These are phyloP conservation scores for Rugonectria rugulosa DNA, from an alignment of 2,329 filamentous ascomycete genomes.

Conservation along the genomic window DNA sequence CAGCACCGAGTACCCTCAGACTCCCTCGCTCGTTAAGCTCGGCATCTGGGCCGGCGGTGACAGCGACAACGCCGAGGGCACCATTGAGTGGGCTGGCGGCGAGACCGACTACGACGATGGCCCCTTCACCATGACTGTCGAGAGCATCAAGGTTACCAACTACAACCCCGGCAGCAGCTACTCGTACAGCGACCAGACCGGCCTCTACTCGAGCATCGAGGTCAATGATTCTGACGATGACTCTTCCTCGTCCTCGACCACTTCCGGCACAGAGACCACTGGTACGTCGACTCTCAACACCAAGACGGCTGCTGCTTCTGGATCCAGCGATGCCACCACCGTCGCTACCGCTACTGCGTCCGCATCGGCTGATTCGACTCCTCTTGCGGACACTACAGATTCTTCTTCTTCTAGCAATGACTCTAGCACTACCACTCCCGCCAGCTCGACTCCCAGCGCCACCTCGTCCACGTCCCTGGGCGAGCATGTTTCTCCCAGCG, in stretches of 20 bases:
- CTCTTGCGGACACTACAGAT: neutral
- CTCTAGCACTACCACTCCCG: neutral
- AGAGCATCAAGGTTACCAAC: slow-evolving; percentile 54
- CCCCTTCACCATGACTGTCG: slow-evolving; percentile 68
- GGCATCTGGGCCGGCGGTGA: slow-evolving; percentile 60
- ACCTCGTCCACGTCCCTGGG: neutral
- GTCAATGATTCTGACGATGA: slow-evolving; percentile 16
- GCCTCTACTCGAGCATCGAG: slow-evolving; percentile 37
- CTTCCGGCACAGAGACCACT: neutral
- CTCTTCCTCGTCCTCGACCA: neutral
- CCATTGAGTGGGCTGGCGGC: slow-evolving; percentile 74
- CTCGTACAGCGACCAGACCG: slow-evolving; percentile 36
- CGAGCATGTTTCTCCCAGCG: neutral
- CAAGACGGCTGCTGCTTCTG: neutral
- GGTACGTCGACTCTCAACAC: neutral
- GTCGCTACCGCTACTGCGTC: neutral
- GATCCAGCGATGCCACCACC: neutral
- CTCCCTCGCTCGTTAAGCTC: slow-evolving; percentile 72
- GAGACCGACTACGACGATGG: slow-evolving; percentile 45
- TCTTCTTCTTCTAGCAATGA: too few species aligned
- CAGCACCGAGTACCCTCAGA: slow-evolving; percentile 70
- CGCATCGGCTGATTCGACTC: neutral
- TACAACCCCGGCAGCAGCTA: slow-evolving; percentile 45
- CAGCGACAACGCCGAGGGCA: slow-evolving; percentile 59
- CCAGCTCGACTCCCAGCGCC: neutral